phyloP scores from a whole-genome alignment of 805 yeast species.

The Candida silvicultrix region DNA sequence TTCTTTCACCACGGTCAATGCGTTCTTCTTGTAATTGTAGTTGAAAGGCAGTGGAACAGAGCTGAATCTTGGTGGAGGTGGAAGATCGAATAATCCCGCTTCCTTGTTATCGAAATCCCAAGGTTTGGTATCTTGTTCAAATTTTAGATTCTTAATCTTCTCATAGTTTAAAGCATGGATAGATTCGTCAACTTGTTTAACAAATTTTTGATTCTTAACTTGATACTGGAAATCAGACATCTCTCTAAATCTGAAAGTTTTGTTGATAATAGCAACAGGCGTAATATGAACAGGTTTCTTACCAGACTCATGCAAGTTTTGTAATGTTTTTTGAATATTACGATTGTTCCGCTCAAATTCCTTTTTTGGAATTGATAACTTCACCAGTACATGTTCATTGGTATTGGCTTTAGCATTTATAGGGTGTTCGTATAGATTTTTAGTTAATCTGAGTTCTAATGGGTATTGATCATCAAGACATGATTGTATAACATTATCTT shows the following conservation, averaged over 20 bases:
- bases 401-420: constrained; percentile 45
- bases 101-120: constrained; percentile 24
- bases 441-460: constrained; percentile 34
- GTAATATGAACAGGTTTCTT: constrained; percentile 35
- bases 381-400: constrained; percentile 53
- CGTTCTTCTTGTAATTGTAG: constrained; percentile 73
- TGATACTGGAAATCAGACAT: constrained; percentile 83
- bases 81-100: constrained; percentile 39
- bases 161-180: constrained; percentile 35
- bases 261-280: constrained; percentile 64
- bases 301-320: constrained; percentile 24
- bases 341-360: constrained; percentile 35
- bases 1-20: constrained; percentile 42
- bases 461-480: constrained; percentile 26
- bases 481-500: constrained; percentile 26
- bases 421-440: constrained; percentile 48
- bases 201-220: constrained; percentile 50
- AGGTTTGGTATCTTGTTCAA: constrained; percentile 30
- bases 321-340: constrained; percentile 36
- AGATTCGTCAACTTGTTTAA: constrained; percentile 31
- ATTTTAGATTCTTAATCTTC: constrained; percentile 32
- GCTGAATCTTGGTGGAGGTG: constrained; percentile 86
- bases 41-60: constrained; percentile 69
- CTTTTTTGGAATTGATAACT: constrained; percentile 54
- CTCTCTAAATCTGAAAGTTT: constrained; percentile 72